Conservation (phyloP, 1,284 basidiomycete species). For the Boletus smithii region DNA sequence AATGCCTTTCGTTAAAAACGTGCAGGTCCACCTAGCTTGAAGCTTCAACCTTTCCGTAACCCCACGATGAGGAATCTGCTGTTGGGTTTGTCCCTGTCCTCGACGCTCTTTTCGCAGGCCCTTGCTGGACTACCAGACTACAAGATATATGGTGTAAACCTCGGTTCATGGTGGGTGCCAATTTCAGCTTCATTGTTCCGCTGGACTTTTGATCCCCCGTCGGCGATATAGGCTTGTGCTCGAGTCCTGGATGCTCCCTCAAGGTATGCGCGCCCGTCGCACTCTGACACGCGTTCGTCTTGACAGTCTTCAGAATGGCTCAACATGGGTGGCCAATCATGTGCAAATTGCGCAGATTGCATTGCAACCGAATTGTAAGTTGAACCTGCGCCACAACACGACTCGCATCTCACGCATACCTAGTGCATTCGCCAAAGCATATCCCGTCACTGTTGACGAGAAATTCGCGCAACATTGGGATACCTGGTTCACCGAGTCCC, state of each 20-base stretch:
- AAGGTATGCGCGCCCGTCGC: constrained; percentile 28
- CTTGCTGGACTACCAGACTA: constrained; percentile 21
- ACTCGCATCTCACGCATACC: not conserved
- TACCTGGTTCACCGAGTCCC: constrained; percentile 66
- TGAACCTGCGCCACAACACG: not conserved
- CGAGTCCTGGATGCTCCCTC: constrained; percentile 60
- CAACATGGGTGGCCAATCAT: constrained; percentile 49
- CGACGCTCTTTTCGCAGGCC: constrained; percentile 16
- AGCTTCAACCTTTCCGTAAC: not conserved
- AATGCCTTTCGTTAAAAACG: too few relatives aligned
- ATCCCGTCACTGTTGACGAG: constrained; percentile 55
- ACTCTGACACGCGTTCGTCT: not conserved
- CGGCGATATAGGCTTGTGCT: constrained; percentile 41
- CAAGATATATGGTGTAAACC: constrained; percentile 54
- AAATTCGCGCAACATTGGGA: constrained; percentile 65
- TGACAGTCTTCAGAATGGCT: constrained; percentile 39
- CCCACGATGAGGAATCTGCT: constrained; percentile 23
- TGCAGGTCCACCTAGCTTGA: too few relatives aligned
- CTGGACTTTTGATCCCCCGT: not conserved
- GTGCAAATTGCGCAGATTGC: constrained; percentile 41
- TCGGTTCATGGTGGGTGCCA: constrained; percentile 45
- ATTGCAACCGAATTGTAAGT: constrained; percentile 46
- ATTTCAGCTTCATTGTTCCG: not conserved
- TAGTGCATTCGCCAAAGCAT: constrained; percentile 56
- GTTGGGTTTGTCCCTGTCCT: constrained; percentile 15